phyloP scores from a whole-genome alignment of 192 early-diverging fungal genomes.

The Gonapodya sp. region DNA sequence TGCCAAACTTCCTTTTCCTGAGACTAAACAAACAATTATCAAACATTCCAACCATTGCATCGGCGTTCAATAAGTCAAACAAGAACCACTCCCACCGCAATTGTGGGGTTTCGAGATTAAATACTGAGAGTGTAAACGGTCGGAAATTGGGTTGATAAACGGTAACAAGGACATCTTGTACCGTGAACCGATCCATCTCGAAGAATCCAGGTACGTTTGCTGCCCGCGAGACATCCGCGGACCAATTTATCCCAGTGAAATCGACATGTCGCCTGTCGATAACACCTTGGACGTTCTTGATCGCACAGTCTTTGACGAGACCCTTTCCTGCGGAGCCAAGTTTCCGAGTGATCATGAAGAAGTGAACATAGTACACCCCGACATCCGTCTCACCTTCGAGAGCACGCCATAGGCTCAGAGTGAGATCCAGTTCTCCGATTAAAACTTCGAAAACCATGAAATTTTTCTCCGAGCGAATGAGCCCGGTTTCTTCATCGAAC shows the following conservation, averaged over 20 bases:
- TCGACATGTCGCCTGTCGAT: conserved; percentile 30
- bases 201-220: conserved; percentile 66
- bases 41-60: conserved; percentile 81
- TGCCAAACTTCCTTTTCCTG: conserved; percentile 35
- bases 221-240: conserved; percentile 38
- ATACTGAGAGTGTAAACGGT: conserved; percentile 79
- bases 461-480: conserved; percentile 47
- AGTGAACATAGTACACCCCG: background rate
- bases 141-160: conserved; percentile 79
- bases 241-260: conserved; percentile 44
- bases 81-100: conserved; percentile 89
- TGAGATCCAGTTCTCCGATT: conserved; percentile 70
- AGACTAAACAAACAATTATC: conserved; percentile 92
- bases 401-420: conserved; percentile 78
- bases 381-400: conserved; percentile 64
- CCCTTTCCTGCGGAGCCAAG: conserved; percentile 19
- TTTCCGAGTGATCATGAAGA: background rate
- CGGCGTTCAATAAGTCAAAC: conserved; percentile 81
- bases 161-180: conserved; percentile 82
- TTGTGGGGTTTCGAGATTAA: conserved; percentile 66
- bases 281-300: conserved; percentile 82
- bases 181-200: conserved; percentile 66
- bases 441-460: conserved; percentile 83
- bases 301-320: conserved; percentile 64
- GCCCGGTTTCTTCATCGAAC: conserved; percentile 16